Evolutionary conservation across 2,329 filamentous ascomycete species (phyloP), one percentile per base, ranked within the genome.

Genomic region (Fusarium sororula): DNA sequence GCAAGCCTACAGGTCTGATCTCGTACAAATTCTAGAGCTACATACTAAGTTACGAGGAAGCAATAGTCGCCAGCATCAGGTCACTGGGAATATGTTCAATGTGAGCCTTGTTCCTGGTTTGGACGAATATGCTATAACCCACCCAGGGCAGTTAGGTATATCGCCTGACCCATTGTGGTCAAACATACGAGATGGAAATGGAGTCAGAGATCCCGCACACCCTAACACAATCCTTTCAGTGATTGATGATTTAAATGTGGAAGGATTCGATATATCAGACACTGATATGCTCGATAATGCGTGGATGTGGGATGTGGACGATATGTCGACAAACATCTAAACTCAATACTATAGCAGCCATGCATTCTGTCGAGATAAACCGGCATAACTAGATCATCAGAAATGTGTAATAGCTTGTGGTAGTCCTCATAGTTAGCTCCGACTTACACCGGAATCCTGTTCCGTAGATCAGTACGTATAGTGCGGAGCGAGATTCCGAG

Each of bases 81-180:
- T 32, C 5, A 4, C 18, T 13, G 37, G 35, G 15, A 53, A 47
- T 3, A 13, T 15, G 2, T 56, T 60, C 13, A 41, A 66, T 18
- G 7, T 44, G n/a, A 50, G 26, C 6, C 47, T 53, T 15, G 38
- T 42, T 22, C 64, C 50, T 3, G 55, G 63, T 7, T 35, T 73
- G 7, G 51, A 58, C n/a, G 62, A 53, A 26, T 73, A 59, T 32
- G 73, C 73, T 10, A 69, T 70, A 3, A 28, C 56, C 22, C 63
- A 71, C 3, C 47, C 66, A 13, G 39, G 44, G 5, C 70, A 64
- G 41, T 55, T 45, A 6, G 67, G 30, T 3, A 59, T 66, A 30
- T 66, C 70, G 3, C 73, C 67, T 18, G 73, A 75, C n/a, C 70
- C 73, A 30, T 35, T 75, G 5, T 75, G 73, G 73, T 72, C 73